These are phyloP conservation scores for Pseudogymnoascus sp. DNA, from an alignment of 2,329 filamentous ascomycete genomes.

Conservation along the genomic window DNA sequence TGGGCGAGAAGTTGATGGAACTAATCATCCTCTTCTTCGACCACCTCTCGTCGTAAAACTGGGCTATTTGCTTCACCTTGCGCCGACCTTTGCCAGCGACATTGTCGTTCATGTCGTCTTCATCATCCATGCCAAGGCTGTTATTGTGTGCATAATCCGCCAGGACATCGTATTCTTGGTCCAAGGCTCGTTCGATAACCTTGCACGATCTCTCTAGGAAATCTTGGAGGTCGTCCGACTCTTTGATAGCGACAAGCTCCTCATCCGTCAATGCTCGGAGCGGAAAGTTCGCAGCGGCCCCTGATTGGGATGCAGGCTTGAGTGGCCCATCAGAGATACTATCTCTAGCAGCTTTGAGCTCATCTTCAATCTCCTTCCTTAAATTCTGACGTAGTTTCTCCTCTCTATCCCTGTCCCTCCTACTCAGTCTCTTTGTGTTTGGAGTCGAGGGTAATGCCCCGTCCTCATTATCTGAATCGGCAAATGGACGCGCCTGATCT, in stretches of 20 bases:
- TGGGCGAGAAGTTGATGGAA: slow-evolving; percentile 88
- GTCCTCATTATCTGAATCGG: slow-evolving; percentile 56
- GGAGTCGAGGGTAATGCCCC: slow-evolving; percentile 48
- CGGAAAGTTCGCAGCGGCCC: slow-evolving; percentile 56
- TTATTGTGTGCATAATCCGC: slow-evolving; percentile 86
- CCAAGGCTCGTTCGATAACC: slow-evolving; percentile 89
- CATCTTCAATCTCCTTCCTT: slow-evolving; percentile 84
- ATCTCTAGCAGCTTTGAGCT: slow-evolving; percentile 67
- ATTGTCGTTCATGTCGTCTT: slow-evolving; percentile 69
- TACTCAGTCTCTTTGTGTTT: slow-evolving; percentile 63
- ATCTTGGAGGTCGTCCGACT: slow-evolving; percentile 86
- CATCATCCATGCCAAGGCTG: slow-evolving; percentile 63
- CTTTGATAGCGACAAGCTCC: slow-evolving; percentile 82
- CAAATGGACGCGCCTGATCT: slow-evolving; percentile 43
- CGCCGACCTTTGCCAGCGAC: slow-evolving; percentile 63
- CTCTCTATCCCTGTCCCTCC: slow-evolving; percentile 72
- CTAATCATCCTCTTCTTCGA: slow-evolving; percentile 97
- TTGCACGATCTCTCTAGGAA: slow-evolving; percentile 95
- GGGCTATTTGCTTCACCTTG: slow-evolving; percentile 76
- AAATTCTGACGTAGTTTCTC: slow-evolving; percentile 83
- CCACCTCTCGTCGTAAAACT: slow-evolving; percentile 93
- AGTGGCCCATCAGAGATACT: slow-evolving; percentile 45
- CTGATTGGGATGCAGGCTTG: slow-evolving; percentile 39
- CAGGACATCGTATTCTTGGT: slow-evolving; percentile 92
- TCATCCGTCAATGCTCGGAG: slow-evolving; percentile 72